Base-by-base conservation (phyloP, 73 alveolate genomes). In the Paraurostyla sp. region DNA sequence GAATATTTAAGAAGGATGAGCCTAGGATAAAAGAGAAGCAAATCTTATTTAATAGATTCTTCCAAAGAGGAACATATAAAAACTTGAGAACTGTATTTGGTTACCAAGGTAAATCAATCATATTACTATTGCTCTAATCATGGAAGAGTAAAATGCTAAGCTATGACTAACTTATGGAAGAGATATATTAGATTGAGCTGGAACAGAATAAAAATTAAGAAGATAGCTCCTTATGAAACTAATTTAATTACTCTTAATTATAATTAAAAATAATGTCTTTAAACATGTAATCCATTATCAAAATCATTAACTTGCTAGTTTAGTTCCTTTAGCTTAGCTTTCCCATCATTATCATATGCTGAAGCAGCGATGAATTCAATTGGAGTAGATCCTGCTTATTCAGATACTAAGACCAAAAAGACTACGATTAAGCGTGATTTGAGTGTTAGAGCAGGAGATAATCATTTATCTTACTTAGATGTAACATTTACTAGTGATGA, bases 341-440 rank as follows among this genome's bases (percentile, higher is more conserved):
- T 73, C 36, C 87, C 87, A 1, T 73, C 56, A 20, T 20, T 4
- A 11, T 20, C 35, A 45, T 73, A 73, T 30, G 87, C 87, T 11
- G 30, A 2, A 13, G 36, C 42, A 23, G 87, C 87, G 20, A n/a
- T 30, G n/a, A 45, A 45, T 22, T 13, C 52, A 2, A 45, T 73
- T 48, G 87, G 22, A 45, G 87, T 73, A 18, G 87, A 73, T 45
- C 71, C 87, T 0, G 57, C 87, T 18, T 73, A 13, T 73, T 2
- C 87, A 45, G 87, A 73, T 25, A 48, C 87, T 1, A 73, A 73
- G 42, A 43, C 87, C 9, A 73, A 73, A 33, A 73, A 73, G 52
- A 45, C 87, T 1, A 73, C 87, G 3, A 73, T 73, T 50, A 6
- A 45, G 32, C 41, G 87, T 43, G 15, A 73, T 1, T 43, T 73